Evolutionary conservation across 2,329 filamentous ascomycete species (phyloP).

Genomic region (Penicillium sp.): DNA sequence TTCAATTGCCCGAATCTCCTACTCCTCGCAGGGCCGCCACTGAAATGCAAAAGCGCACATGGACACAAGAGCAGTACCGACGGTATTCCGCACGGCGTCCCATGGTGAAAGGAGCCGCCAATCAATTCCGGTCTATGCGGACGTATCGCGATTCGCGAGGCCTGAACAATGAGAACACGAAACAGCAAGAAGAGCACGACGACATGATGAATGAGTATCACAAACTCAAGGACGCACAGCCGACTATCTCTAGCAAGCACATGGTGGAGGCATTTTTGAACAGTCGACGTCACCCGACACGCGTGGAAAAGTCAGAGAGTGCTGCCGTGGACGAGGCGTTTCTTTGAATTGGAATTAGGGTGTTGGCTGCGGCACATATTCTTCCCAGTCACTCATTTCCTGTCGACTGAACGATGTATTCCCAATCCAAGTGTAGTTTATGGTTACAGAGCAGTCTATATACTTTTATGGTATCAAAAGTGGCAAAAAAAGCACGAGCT

Average conservation of each 20-base stretch:
- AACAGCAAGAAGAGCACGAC: constrained; percentile 13
- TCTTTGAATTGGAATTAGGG: constrained; percentile 23
- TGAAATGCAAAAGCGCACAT: constrained; percentile 17
- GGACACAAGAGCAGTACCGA: constrained; percentile 19
- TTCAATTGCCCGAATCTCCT: constrained; percentile 26
- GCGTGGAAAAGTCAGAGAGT: constrained; percentile 12
- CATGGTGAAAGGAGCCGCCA: constrained; percentile 18
- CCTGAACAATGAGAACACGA: constrained; percentile 30
- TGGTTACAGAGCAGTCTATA: too few species aligned
- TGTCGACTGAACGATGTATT: constrained; percentile 1
- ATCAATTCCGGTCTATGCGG: constrained; percentile 27
- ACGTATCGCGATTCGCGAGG: constrained; percentile 16
- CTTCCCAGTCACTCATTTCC: neutral
- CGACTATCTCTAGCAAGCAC: constrained; percentile 30
- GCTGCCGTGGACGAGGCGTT: constrained; percentile 22
- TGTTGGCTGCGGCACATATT: constrained; percentile 8
- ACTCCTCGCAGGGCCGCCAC: constrained; percentile 22
- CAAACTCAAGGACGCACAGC: constrained; percentile 20
- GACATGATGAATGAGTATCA: constrained; percentile 16
- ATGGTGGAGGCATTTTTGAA: constrained; percentile 38
- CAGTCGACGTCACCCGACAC: constrained; percentile 28
- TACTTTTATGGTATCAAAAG: too few species aligned
- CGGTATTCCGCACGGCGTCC: constrained; percentile 22
- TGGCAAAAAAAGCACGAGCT: neutral
- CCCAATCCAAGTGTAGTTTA: neutral